Percentiles rank a stretch among this genome's conserved stretches.
Conservation (phyloP, 78 protist genomes). For the Polysphondylium violaceum region DNA sequence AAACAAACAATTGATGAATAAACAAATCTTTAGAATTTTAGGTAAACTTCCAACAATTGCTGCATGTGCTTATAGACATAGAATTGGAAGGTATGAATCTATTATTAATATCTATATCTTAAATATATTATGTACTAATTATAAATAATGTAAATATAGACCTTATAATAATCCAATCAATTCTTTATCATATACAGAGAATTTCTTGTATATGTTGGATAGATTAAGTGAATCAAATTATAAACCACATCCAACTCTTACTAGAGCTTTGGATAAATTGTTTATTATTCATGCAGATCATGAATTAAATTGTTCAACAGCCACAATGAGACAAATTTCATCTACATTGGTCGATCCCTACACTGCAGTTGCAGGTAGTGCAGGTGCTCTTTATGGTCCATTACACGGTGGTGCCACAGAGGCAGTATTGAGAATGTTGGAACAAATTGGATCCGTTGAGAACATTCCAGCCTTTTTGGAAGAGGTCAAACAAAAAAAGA, state of each 20-base stretch:
- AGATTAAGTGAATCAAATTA: conserved; percentile 53
- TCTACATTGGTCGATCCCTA: conserved; percentile 88
- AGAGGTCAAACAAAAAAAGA: conserved; percentile 81
- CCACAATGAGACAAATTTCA: conserved; percentile 88
- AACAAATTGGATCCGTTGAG: conserved; percentile 86
- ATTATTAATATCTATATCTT: neutral
- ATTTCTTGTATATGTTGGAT: conserved; percentile 88
- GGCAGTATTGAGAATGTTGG: conserved; percentile 89
- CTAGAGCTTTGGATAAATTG: conserved; percentile 85
- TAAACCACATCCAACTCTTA: conserved; percentile 82
- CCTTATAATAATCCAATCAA: conserved; percentile 81
- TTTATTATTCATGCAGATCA: conserved; percentile 94
- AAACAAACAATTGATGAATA: conserved; percentile 53
- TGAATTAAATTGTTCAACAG: conserved; percentile 92
- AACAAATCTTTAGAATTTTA: conserved; percentile 84
- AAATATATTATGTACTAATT: neutral
- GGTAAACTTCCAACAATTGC: conserved; percentile 90
- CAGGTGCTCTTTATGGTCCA: conserved; percentile 93
- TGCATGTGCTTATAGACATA: conserved; percentile 86
- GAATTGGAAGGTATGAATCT: conserved; percentile 76
- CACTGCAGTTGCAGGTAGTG: conserved; percentile 86
- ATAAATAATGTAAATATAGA: conserved; percentile 9
- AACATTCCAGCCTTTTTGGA: conserved; percentile 75
- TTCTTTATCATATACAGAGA: conserved; percentile 72
- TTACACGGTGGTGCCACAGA: conserved; percentile 93